Conservation (phyloP, 768 basidiomycete genomes). For the Inosperma sp. region DNA sequence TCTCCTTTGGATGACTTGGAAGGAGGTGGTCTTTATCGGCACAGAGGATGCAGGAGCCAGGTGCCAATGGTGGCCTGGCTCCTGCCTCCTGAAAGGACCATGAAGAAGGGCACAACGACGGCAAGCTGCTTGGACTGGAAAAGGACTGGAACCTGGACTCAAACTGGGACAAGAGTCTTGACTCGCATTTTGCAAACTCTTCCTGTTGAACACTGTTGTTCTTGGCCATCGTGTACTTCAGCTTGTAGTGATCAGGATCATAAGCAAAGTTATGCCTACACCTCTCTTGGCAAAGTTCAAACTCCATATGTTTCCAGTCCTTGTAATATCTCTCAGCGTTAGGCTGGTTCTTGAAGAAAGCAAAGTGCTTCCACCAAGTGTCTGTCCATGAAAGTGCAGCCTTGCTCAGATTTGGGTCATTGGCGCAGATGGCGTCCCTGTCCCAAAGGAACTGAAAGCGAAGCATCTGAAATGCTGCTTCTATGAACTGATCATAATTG, state of each 20-base stretch:
- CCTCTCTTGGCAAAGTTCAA: constrained; percentile 1
- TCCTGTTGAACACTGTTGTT: not conserved
- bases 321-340: constrained; percentile 1
- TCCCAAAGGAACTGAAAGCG: not conserved
- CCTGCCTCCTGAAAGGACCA: constrained; percentile 8
- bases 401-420: not conserved
- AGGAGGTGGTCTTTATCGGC: constrained; percentile 17
- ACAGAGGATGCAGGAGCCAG: constrained; percentile 23
- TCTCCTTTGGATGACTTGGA: constrained; percentile 11
- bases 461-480: constrained; percentile 4
- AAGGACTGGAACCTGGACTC: not conserved
- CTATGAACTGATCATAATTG: constrained; percentile 11
- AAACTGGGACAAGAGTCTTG: not conserved
- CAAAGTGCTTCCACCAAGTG: not conserved
- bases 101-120: not conserved
- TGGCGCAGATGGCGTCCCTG: not conserved
- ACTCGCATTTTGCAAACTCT: not conserved
- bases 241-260: not conserved
- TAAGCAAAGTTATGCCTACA: not conserved
- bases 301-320: not conserved
- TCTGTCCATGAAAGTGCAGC: not conserved
- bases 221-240: not conserved
- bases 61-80: not conserved
- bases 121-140: not conserved
- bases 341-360: constrained; percentile 2